Base-by-base conservation (phyloP, 257 asterid genomes). In the Solanum arcanum region DNA sequence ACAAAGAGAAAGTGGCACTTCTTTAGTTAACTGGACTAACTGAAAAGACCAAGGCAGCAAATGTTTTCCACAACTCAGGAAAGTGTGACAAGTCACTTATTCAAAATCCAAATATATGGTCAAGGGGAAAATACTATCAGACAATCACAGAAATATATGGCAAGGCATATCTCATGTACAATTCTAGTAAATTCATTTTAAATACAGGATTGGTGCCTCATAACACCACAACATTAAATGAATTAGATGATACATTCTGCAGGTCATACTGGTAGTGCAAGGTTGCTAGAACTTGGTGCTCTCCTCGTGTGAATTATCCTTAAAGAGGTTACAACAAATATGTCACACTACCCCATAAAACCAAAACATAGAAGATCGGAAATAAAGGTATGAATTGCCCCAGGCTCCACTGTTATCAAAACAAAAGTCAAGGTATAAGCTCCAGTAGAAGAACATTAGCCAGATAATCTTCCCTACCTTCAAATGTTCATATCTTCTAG, bases 401-500 rank as follows among this genome's bases (percentile, higher is more conserved):
- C 44, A 62, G 80, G 35, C 47, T 42, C 84, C 73, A 7, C 59
- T 29, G 76, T 60, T 69, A 70, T 59, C 12, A 21, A 33, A 6
- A 35, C 27, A 18, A 37, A 81, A 69, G 35, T 23, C n/a, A 72
- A 69, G 31, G 73, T 37, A 85, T 52, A 83, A 16, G 59, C 81
- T 62, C 59, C 83, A 62, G 74, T 31, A 27, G 6, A 12, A 75
- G 86, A 73, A 46, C 52, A 80, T 80, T 77, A 33, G 84, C 84
- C n/a, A 82, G 59, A 29, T 74, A n/a, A 18, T 31, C 70, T 13
- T 66, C 81, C 70, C 69, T 89, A 95, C 97, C 95, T 91, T 90
- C 59, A 88, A 84, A 86, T 86, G 88, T 66, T 91, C 94, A 83
- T 90, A 92, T 93, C 97, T 93, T 88, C 92, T 92, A 46, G 89